Conservation (phyloP, 495 filamentous ascomycete genomes). For the Achaetomiella virescens region DNA sequence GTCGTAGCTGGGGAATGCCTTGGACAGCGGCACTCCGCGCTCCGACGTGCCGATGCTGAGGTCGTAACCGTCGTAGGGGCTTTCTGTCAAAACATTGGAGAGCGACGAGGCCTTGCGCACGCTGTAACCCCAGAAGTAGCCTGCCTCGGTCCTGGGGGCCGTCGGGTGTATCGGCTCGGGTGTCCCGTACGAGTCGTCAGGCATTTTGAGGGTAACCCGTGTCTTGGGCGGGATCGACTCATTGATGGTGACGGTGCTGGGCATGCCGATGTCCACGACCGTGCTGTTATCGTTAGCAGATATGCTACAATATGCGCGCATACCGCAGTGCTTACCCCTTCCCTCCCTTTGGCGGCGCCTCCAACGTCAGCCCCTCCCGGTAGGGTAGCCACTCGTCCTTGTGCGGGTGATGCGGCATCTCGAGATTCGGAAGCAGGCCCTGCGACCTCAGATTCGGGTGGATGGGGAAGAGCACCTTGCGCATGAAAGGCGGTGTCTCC, state of each 20-base stretch:
- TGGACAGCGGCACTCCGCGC: constrained; percentile 52
- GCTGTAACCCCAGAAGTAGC: constrained; percentile 74
- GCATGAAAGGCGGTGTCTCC: constrained; percentile 69
- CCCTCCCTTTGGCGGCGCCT: constrained; percentile 27
- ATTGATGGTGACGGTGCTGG: constrained; percentile 45
- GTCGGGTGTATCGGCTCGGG: constrained; percentile 54
- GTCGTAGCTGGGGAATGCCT: constrained; percentile 38
- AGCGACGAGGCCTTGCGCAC: constrained; percentile 53
- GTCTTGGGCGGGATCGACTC: constrained; percentile 51
- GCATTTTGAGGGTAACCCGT: constrained; percentile 61
- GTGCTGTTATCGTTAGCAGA: constrained; percentile 30
- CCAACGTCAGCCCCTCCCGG: constrained; percentile 60
- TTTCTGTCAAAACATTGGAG: constrained; percentile 60
- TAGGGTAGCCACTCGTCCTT: constrained; percentile 61
- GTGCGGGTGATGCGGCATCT: constrained; percentile 70
- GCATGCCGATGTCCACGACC: constrained; percentile 55
- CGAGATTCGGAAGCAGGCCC: constrained; percentile 60
- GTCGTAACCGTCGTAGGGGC: constrained; percentile 59
- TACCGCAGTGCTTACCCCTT: constrained; percentile 24
- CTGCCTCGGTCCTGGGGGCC: constrained; percentile 56
- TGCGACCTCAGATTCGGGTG: constrained; percentile 62
- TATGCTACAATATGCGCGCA: background rate
- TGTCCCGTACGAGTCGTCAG: constrained; percentile 29
- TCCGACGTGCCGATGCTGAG: constrained; percentile 69
- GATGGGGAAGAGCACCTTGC: constrained; percentile 59